Evolutionary conservation across 1,284 basidiomycete genomes (phyloP).

Genomic region (Malassezia brasiliensis): DNA sequence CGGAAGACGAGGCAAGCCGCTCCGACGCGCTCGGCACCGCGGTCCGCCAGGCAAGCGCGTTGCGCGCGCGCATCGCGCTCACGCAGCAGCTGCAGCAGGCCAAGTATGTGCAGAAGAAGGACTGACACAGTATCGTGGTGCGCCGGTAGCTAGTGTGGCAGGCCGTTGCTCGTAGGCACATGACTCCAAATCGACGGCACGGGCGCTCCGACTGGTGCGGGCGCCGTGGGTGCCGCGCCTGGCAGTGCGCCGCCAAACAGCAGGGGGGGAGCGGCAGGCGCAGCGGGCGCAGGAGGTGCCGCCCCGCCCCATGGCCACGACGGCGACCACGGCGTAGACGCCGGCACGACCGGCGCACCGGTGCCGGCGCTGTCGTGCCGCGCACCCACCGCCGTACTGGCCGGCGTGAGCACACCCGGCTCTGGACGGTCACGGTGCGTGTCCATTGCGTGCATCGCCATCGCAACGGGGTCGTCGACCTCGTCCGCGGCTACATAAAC

Average conservation of each 20-base stretch:
- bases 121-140: not conserved
- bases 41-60: not conserved
- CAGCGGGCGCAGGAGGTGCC: not conserved
- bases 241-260: not conserved
- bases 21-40: not conserved
- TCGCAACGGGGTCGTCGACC: slow-evolving; percentile 33
- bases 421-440: not conserved
- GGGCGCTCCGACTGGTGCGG: no score
- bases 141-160: not conserved
- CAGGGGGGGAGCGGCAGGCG: not conserved
- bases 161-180: not conserved
- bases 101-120: not conserved
- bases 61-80: not conserved
- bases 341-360: no score
- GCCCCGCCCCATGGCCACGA: not conserved
- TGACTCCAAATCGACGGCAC: no score
- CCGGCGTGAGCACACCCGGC: not conserved
- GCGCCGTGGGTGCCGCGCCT: no score
- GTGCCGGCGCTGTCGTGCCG: no score
- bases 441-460: slow-evolving; percentile 36
- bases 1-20: not conserved
- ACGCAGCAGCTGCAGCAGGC: not conserved
- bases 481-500: slow-evolving; percentile 30
- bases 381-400: no score
- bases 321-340: not conserved